phyloP scores from a whole-genome alignment of 768 basidiomycete species.

The Trametes cinnabarina region DNA sequence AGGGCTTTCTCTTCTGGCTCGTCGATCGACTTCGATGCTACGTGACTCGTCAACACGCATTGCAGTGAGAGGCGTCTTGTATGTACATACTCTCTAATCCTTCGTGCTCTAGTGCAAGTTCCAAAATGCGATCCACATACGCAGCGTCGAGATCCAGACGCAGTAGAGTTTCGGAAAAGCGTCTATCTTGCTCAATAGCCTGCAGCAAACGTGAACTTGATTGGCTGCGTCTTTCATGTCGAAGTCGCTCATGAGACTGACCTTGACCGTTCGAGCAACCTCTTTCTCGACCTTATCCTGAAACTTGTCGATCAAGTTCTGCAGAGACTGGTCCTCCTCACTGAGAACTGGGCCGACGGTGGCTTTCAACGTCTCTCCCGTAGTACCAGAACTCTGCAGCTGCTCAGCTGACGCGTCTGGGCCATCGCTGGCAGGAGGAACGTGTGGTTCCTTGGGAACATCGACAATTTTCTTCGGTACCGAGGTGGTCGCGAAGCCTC shows the following conservation, averaged over 20 bases:
- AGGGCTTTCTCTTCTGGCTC: slow-evolving; percentile 71
- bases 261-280: slow-evolving; percentile 69
- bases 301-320: slow-evolving; percentile 72
- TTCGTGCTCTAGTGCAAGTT: slow-evolving; percentile 42
- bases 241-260: slow-evolving; percentile 26
- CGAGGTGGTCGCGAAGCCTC: slow-evolving; percentile 82
- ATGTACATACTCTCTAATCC: slow-evolving; percentile 31
- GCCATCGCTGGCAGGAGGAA: slow-evolving; percentile 21
- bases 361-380: slow-evolving; percentile 20
- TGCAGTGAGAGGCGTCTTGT: too few relatives aligned
- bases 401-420: slow-evolving; percentile 12
- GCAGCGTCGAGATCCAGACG: slow-evolving; percentile 58
- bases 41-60: neutral
- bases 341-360: slow-evolving; percentile 36
- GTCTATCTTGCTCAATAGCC: slow-evolving; percentile 81
- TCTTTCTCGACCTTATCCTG: slow-evolving; percentile 92
- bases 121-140: slow-evolving; percentile 59
- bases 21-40: slow-evolving; percentile 42
- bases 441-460: slow-evolving; percentile 24
- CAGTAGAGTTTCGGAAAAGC: slow-evolving; percentile 63
- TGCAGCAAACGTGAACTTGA: slow-evolving; percentile 27
- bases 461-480: slow-evolving; percentile 69
- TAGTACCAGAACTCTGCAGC: neutral
- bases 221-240: neutral
- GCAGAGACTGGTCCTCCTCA: slow-evolving; percentile 57